Evolutionary conservation across 805 yeast species (phyloP), one percentile per base, ranked within the genome.

Genomic region (Candida succiphila): DNA sequence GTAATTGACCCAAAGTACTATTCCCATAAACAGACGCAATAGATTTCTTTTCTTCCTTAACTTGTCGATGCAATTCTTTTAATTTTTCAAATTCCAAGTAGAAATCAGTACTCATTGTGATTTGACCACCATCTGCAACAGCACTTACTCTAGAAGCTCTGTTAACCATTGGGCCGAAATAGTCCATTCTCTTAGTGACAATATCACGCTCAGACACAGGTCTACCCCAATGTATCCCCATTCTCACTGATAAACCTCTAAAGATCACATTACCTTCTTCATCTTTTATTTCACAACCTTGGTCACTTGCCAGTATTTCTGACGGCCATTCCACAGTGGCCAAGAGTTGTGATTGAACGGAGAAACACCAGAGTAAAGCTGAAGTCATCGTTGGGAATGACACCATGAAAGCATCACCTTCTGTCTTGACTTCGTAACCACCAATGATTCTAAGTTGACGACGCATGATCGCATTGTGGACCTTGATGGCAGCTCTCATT

Each of bases 381-480:
- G 89, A 69, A 0, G 89, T 74, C 1, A 95, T 89, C 0, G 95
- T 79, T 1, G 96, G 95, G 56, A 92, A 92, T 10, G 96, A 85
- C 12, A 92, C 96, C 85, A 92, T 88, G 47, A 92, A 92, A 0
- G 98, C 95, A 66, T 92, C 99, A 51, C 99, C 99, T 74, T 92
- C 99, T 2, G 96, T 92, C 54, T 92, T 92, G 19, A 92, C 98
- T 55, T 92, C 99, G 53, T 92, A 92, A 2, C 98, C 99, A 24
- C 97, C 96, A 51, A 84, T 85, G 31, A 88, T 78, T 45, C 96
- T 72, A 41, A 92, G 61, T 44, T 86, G 94, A 32, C 97, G 72
- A 50, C 99, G 75, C 98, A 92, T 92, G 21, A 92, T 73, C 17
- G 84, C 73, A 52, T 92, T 92, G 57, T 92, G 99, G 4, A 85